Percentiles rank a stretch among this genome's conserved stretches.
Evolutionary conservation across 2,329 filamentous ascomycete genomes (phyloP).

Genomic region (Alternaria gansuensis): DNA sequence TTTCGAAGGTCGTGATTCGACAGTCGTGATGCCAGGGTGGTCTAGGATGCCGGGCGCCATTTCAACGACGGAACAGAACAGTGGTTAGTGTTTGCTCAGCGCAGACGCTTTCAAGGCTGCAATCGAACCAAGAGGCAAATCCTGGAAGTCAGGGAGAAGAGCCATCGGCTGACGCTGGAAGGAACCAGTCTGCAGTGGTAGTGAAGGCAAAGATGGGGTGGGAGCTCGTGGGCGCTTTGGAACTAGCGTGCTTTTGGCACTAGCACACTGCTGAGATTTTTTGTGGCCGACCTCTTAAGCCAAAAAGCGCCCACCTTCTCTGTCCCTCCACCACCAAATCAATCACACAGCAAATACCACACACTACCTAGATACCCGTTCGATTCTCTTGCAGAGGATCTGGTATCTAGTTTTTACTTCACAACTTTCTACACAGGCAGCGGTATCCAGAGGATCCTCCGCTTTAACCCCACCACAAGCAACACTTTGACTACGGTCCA

Average conservation of each 20-base stretch:
- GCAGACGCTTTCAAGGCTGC: conserved; percentile 14
- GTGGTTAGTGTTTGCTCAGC: conserved; percentile 19
- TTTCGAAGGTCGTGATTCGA: conserved; percentile 50
- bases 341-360: conserved; percentile 38
- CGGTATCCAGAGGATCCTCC: conserved; percentile 56
- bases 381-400: conserved; percentile 59
- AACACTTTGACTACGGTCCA: conserved; percentile 56
- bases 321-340: conserved; percentile 40
- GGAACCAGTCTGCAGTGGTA: conserved; percentile 13
- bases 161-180: conserved; percentile 19
- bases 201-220: conserved; percentile 25
- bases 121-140: conserved; percentile 16
- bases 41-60: conserved; percentile 51
- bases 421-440: conserved; percentile 44
- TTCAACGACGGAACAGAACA: conserved; percentile 18
- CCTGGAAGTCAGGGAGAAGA: conserved; percentile 16
- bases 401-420: conserved; percentile 57
- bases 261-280: conserved; percentile 28
- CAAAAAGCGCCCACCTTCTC: conserved; percentile 33
- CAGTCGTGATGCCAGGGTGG: conserved; percentile 30
- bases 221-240: conserved; percentile 11
- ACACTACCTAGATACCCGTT: conserved; percentile 53
- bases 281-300: conserved; percentile 24
- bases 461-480: conserved; percentile 53
- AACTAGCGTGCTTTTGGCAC: conserved; percentile 24